Base-by-base conservation (phyloP, 2,329 filamentous ascomycete species). In the Neophaeococcomyces aloes region DNA sequence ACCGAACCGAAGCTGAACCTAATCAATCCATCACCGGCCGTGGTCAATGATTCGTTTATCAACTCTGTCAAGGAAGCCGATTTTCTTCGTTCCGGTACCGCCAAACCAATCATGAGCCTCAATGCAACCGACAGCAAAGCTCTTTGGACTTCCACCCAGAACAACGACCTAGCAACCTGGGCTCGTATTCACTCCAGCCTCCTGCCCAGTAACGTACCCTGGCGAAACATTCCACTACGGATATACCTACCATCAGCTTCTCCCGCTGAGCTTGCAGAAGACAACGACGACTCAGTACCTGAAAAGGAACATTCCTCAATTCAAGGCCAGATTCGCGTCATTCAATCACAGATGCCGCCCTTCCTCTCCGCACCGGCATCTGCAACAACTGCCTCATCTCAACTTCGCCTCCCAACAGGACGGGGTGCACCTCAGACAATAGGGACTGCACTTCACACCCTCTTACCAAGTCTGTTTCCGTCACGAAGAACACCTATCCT, bases 101-200 rank as follows among this genome's bases (percentile, higher is more conserved):
- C 86, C 13, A 87, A 89, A 60, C 81, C 83, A 48, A 88, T 94
- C 57, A 94, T 94, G 86, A 81, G 79, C 42, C 69, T 95, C 57
- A 86, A 82, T 48, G 88, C 87, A 60, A 79, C 84, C 35, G 80
- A 94, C 60, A 91, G 85, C 11, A 85, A 80, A 6, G 76, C 81
- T 25, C 70, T 95, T 27, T 95, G 88, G 86, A 75, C 80, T 52
- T 75, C 84, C 7, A 84, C 94, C 32, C 73, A 81, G 60, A 76
- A 83, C 53, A 83, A 46, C 43, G 79, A 95, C 62, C 79, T 84
- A 54, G 53, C 68, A 7, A 69, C 79, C 31, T 96, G 84, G 65
- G 74, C 76, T 57, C 76, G 76, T 46, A 79, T 96, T 55, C 82
- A 88, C 59, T 76, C 72, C 49, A 81, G 80, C 50, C 75, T 95